phyloP scores from a whole-genome alignment of 2,329 filamentous ascomycete genomes.

The Aureobasidium lini region DNA sequence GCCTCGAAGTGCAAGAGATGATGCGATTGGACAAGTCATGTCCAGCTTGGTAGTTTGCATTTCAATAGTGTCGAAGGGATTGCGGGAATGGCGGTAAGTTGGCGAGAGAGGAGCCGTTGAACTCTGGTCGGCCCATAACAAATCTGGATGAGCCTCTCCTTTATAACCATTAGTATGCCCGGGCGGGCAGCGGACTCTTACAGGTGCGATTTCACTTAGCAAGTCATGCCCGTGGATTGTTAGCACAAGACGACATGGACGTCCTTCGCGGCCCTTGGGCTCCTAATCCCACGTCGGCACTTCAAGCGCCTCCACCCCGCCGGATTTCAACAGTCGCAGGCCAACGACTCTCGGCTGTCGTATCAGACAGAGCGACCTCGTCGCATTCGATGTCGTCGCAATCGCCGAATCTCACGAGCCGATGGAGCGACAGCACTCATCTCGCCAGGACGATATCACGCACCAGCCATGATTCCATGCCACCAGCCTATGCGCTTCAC shows the following conservation, averaged over 20 bases:
- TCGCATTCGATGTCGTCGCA: background rate
- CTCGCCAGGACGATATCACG: background rate
- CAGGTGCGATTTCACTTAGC: background rate
- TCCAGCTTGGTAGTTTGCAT: background rate
- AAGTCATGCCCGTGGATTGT: background rate
- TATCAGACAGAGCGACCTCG: constrained; percentile 24
- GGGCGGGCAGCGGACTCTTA: background rate
- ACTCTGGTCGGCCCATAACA: background rate
- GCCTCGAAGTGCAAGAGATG: background rate
- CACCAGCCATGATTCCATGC: constrained; percentile 11
- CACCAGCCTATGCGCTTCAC: constrained; percentile 14
- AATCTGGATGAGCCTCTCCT: background rate
- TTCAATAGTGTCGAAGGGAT: background rate
- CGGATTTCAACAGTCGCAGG: constrained; percentile 37
- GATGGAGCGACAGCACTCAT: constrained; percentile 7
- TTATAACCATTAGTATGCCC: background rate
- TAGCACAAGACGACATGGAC: constrained; percentile 10
- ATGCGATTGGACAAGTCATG: background rate
- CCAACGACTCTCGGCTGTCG: constrained; percentile 34
- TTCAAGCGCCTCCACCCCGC: constrained; percentile 26
- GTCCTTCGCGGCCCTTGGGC: constrained; percentile 8
- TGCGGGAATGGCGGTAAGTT: background rate
- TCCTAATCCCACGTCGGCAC: constrained; percentile 7
- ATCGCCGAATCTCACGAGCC: background rate
- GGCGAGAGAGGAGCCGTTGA: background rate